Evolutionary conservation across 768 basidiomycete species (phyloP).

Genomic region (Artomyces pyxidatus): DNA sequence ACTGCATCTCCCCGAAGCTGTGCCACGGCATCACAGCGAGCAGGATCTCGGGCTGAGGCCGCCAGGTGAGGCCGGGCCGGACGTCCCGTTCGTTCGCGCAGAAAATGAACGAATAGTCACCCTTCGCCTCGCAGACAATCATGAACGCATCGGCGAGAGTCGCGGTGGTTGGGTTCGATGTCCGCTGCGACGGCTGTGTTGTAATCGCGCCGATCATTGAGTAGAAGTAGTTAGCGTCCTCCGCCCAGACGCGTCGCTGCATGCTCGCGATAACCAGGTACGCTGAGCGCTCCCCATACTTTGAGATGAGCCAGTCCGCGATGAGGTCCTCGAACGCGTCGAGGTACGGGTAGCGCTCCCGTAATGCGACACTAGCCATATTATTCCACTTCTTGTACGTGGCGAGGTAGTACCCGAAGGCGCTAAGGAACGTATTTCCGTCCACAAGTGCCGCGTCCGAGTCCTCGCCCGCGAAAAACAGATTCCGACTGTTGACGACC

Average conservation of each 20-base stretch:
- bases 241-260: background rate
- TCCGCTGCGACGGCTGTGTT: constrained; percentile 5
- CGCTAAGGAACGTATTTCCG: constrained; percentile 3
- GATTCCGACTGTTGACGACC: constrained; percentile 10
- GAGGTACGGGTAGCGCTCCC: constrained; percentile 7
- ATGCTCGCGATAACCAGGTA: constrained; percentile 12
- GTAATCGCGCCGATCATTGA: constrained; percentile 16
- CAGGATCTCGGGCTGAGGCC: background rate
- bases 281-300: constrained; percentile 12
- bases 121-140: constrained; percentile 15
- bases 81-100: constrained; percentile 3
- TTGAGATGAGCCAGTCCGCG: constrained; percentile 5
- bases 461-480: constrained; percentile 9
- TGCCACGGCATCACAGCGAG: background rate
- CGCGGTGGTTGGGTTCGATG: constrained; percentile 11
- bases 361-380: background rate
- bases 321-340: constrained; percentile 15
- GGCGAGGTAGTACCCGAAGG: constrained; percentile 8
- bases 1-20: background rate
- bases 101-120: constrained; percentile 19
- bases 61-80: background rate
- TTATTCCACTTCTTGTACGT: background rate
- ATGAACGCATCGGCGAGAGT: constrained; percentile 14
- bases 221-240: constrained; percentile 15
- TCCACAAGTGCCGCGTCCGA: background rate